Evolutionary conservation across 495 filamentous ascomycete genomes (phyloP), one percentile per base, ranked within the genome.

Genomic region (Xylaria scruposa): DNA sequence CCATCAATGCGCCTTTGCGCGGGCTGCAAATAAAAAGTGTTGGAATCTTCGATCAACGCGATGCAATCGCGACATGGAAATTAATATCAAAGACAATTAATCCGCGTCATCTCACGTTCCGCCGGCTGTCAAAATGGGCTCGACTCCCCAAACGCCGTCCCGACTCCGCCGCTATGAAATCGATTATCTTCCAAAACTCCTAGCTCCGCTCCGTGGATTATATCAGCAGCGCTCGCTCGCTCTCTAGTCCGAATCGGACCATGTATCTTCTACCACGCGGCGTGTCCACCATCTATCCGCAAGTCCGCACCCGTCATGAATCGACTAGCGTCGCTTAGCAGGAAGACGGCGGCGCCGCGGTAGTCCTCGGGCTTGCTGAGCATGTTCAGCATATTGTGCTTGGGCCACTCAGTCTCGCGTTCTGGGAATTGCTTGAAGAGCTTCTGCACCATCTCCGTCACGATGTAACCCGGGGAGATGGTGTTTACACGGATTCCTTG

Each of bases 401-500:
- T 90, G 56, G 92, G 89, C 95, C 95, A 98, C 62, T 91, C 89
- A 33, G 88, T 86, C 69, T 84, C 84, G 46, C 93, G 87, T 81
- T 97, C 93, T 8, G 94, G 93, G 75, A 85, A 93, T 64, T 90
- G 78, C 53, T 90, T 83, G 74, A 97, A 95, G 40, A 97, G 85
- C 58, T 89, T 87, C 77, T 92, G 90, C 13, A 95, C 93, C 94
- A 97, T 97, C 42, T 88, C 87, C n/a, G 94, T 97, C 65, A 96
- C 89, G 74, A 98, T 97, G 79, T 98, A 98, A 42, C 95, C 95
- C 0, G 95, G 95, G 17, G 93, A 97, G 75, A 98, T 91, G 51
- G 94, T 97, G 84, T 98, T 98, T 72, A 97, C 94, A 4, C 95
- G 92, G 80, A 98, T 98, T 65, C 91, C 91, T 80, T 95, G 88